Percentiles rank a stretch among this genome's conserved stretches.
Evolutionary conservation across 2,329 filamentous ascomycete species (phyloP).

Genomic region (Coniochaeta pulveracea): DNA sequence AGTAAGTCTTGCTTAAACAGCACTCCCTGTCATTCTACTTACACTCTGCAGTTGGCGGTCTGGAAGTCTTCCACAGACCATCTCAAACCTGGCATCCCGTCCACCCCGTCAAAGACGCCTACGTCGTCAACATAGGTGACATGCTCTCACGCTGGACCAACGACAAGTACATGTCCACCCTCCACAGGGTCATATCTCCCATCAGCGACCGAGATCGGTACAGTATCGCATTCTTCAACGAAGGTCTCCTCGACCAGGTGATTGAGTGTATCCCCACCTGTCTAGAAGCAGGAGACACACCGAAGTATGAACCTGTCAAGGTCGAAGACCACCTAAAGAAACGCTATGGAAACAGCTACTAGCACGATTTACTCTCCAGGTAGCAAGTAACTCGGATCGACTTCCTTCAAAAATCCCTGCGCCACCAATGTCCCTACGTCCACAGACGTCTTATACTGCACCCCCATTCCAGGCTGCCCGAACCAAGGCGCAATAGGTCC

Average conservation of each 20-base stretch:
- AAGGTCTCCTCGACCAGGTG: constrained; percentile 18
- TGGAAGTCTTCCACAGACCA: constrained; percentile 8
- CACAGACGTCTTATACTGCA: constrained; percentile 17
- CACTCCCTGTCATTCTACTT: too few relatives aligned
- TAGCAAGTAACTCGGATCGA: constrained; percentile 11
- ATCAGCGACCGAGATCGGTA: constrained; percentile 15
- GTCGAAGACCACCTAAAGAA: constrained; percentile 20
- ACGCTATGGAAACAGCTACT: constrained; percentile 17
- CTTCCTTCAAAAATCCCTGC: constrained; percentile 19
- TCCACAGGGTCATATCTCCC: constrained; percentile 20
- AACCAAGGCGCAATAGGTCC: constrained; percentile 39
- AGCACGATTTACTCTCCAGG: neutral
- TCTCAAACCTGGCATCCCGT: constrained; percentile 8
- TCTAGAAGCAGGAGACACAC: constrained; percentile 17
- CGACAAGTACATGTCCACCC: constrained; percentile 16
- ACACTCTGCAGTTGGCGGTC: constrained; percentile 9
- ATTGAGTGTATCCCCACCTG: constrained; percentile 23
- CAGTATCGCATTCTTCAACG: constrained; percentile 21
- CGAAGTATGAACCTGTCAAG: constrained; percentile 18
- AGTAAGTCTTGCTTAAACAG: too few relatives aligned
- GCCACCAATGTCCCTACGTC: constrained; percentile 20
- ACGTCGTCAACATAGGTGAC: constrained; percentile 17
- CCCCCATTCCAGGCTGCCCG: constrained; percentile 34
- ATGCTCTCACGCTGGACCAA: constrained; percentile 17
- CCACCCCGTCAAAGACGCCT: constrained; percentile 10